Conservation (phyloP, 306 rosid species). For the Pyrus bretschneideri region DNA sequence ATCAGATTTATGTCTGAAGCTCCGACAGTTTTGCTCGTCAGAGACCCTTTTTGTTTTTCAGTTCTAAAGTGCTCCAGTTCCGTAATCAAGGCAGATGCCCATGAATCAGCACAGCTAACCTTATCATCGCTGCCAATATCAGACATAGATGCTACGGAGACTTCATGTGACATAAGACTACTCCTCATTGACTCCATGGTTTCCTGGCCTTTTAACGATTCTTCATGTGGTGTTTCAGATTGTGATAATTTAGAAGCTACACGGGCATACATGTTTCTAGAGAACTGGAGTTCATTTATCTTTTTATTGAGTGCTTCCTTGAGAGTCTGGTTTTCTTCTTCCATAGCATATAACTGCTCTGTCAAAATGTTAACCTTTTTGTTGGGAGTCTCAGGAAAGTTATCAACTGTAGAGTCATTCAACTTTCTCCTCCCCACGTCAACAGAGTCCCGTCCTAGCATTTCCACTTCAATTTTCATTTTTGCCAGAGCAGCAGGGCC, state of each 20-base stretch:
- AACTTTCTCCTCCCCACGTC: conserved; percentile 48
- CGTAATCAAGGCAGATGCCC: conserved; percentile 70
- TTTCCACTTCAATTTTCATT: conserved; percentile 85
- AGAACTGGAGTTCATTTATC: conserved; percentile 61
- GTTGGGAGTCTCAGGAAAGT: conserved; percentile 45
- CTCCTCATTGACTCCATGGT: conserved; percentile 32
- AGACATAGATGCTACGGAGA: conserved; percentile 53
- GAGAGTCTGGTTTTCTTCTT: conserved; percentile 67
- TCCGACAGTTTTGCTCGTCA: conserved; percentile 40
- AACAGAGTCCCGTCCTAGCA: conserved; percentile 54
- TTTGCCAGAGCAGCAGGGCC: conserved; percentile 84
- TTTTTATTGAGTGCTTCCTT: conserved; percentile 58
- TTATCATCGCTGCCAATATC: conserved; percentile 79
- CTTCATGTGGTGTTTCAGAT: conserved; percentile 37
- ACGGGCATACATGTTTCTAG: conserved; percentile 57
- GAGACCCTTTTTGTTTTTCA: conserved; percentile 43
- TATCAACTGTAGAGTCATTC: conserved; percentile 40
- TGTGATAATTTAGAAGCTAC: conserved; percentile 56
- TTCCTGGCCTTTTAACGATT: conserved; percentile 35
- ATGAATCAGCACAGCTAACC: conserved; percentile 70
- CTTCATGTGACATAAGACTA: conserved; percentile 34
- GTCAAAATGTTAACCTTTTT: conserved; percentile 38
- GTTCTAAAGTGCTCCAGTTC: conserved; percentile 62
- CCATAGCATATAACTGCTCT: conserved; percentile 53
- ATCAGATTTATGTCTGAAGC: conserved; percentile 69